Conservation (phyloP, 2,329 filamentous ascomycete genomes). For the Aureobasidium pullulans region DNA sequence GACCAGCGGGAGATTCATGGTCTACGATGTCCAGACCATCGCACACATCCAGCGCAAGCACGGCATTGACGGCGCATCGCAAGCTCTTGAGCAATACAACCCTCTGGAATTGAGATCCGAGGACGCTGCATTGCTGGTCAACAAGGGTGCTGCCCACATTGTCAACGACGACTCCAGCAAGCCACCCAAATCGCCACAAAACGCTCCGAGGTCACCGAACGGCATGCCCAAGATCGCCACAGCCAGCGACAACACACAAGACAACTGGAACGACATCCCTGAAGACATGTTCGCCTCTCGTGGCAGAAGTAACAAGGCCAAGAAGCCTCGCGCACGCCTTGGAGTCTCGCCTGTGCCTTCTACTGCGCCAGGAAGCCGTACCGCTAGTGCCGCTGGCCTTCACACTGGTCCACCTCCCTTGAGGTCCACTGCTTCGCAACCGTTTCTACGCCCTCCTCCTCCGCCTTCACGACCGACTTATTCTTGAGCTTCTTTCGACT, state of each 20-base stretch:
- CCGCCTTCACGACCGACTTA: conserved; percentile 5
- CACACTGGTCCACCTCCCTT: not conserved
- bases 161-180: conserved; percentile 74
- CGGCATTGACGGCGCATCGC: conserved; percentile 80
- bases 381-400: not conserved
- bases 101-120: conserved; percentile 86
- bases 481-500: not conserved
- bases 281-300: conserved; percentile 16
- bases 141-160: conserved; percentile 67
- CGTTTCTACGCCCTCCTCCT: not conserved
- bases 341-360: not conserved
- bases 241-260: conserved; percentile 11
- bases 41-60: conserved; percentile 70
- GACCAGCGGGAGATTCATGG: conserved; percentile 72
- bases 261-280: conserved; percentile 17
- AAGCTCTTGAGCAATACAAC: conserved; percentile 88
- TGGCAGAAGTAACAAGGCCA: conserved; percentile 1
- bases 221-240: conserved; percentile 15
- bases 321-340: not conserved
- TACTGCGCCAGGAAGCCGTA: conserved; percentile 13
- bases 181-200: conserved; percentile 14
- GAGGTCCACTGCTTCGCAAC: conserved; percentile 1
- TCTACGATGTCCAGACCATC: conserved; percentile 81
- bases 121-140: conserved; percentile 74
- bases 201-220: conserved; percentile 25